Base-by-base conservation (phyloP, 192 early-diverging fungal species). In the Podila clonocystis region DNA sequence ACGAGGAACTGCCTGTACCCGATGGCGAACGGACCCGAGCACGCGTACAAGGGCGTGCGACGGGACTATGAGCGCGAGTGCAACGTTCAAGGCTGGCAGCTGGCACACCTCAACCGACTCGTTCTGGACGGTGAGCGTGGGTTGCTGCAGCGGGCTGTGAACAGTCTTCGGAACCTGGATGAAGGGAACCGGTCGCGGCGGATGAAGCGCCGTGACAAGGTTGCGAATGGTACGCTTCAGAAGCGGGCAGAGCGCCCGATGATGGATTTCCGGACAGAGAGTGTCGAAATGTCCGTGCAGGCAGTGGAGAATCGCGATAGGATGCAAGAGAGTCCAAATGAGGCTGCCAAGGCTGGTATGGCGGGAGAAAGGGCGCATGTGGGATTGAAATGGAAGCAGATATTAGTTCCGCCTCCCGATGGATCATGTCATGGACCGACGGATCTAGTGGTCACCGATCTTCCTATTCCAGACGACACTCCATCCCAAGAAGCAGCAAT, bases 31-130 rank as follows among this genome's bases (percentile, higher is more conserved):
- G 89, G 91, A 52, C 67, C 84, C 5, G 71, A 86, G 20, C 62
- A 85, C 1, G 60, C 82, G 12, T 95, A 97, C 72, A 83, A 89
- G n/a, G 96, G 96, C 19, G 92, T 94, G 72, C 89, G 96, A 20
- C 95, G 93, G 88, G 79, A 82, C 13, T 97, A 95, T 75, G 96
- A 97, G 74, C 94, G 89, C 3, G 91, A 93, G 58, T 96, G 95
- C 72, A 97, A 97, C 58, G 74, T 68, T n/a, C 84, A 96, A 17
- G 95, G 94, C 5, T 96, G 96, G 96, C 90, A 91, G 63, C 86
- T 97, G 62, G 91, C 91, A 3, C 92, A 89, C 75, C 82, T 96
- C 26, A 97, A 97, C 68, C 85, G 84, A 28, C 80, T 84, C 45
- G 72, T 88, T 58, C 85, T 95, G 50, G 68, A 83, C 9, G 93